Evolutionary conservation across 202 grass and related monocot species (phyloP).

Genomic region (Bolboschoenoplectus hybrid): DNA sequence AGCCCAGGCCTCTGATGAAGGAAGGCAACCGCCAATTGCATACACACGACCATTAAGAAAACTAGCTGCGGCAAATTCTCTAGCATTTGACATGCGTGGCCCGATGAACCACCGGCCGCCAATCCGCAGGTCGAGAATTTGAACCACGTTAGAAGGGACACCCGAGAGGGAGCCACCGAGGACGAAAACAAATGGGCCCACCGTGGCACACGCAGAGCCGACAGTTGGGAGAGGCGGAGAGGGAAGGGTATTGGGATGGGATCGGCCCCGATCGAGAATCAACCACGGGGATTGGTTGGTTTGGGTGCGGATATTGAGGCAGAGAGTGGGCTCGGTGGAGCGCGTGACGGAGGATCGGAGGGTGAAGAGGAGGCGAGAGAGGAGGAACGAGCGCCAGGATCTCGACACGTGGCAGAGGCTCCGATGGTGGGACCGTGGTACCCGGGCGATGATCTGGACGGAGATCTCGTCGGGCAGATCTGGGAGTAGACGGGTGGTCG

Average conservation of each 20-base stretch:
- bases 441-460: conserved; percentile 66
- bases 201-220: conserved; percentile 55
- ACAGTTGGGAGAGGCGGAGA: conserved; percentile 55
- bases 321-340: conserved; percentile 52
- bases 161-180: conserved; percentile 62
- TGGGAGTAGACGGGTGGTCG: conserved; percentile 50
- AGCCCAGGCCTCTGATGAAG: conserved; percentile 63
- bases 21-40: conserved; percentile 73
- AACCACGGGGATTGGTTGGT: conserved; percentile 60
- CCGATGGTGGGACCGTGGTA: conserved; percentile 52
- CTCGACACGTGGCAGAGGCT: conserved; percentile 62
- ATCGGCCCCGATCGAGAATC: conserved; percentile 48
- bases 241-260: conserved; percentile 51
- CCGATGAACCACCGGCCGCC: conserved; percentile 69
- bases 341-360: conserved; percentile 44
- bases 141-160: conserved; percentile 55
- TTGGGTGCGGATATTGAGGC: conserved; percentile 60
- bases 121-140: conserved; percentile 57
- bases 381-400: conserved; percentile 60
- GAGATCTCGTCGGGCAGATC: conserved; percentile 70
- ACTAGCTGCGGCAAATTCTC: conserved; percentile 65
- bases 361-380: conserved; percentile 56
- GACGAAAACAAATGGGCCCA: conserved; percentile 57
- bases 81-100: conserved; percentile 70
- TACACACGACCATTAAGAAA: conserved; percentile 49